Conservation (phyloP, 495 filamentous ascomycete species). For the Annulohypoxylon stygium region DNA sequence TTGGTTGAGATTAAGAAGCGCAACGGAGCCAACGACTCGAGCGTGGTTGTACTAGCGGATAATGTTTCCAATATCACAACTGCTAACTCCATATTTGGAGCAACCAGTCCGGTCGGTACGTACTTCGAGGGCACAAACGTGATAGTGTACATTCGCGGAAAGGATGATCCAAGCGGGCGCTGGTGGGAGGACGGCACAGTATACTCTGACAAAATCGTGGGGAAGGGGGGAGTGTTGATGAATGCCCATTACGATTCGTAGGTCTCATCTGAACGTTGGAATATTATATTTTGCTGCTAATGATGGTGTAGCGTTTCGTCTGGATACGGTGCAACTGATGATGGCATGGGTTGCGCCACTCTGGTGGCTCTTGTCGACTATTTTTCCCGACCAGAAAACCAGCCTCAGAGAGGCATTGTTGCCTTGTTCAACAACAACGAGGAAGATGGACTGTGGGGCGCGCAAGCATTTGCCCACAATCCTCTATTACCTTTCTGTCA, state of each 20-base stretch:
- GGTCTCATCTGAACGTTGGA: background rate
- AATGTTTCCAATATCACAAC: constrained; percentile 80
- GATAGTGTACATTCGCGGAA: constrained; percentile 89
- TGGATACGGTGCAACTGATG: constrained; percentile 90
- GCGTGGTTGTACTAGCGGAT: constrained; percentile 81
- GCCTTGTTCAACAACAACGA: constrained; percentile 95
- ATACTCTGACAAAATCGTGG: constrained; percentile 60
- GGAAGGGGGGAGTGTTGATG: constrained; percentile 84
- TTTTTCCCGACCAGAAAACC: constrained; percentile 82
- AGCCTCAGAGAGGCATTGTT: constrained; percentile 83
- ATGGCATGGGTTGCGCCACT: constrained; percentile 89
- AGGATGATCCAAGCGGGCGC: constrained; percentile 72
- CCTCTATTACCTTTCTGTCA: constrained; percentile 81
- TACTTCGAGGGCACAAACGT: constrained; percentile 97
- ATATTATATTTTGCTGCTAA: constrained; percentile 35
- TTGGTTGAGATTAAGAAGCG: constrained; percentile 74
- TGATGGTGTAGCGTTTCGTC: constrained; percentile 77
- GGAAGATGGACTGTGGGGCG: constrained; percentile 93
- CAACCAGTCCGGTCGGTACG: constrained; percentile 56
- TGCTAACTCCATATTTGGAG: constrained; percentile 41
- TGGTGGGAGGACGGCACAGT: constrained; percentile 71
- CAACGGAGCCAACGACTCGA: constrained; percentile 58
- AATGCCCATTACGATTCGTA: constrained; percentile 92
- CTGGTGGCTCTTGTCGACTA: constrained; percentile 89
- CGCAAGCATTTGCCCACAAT: constrained; percentile 84